These are phyloP conservation scores for Trypanosoma platydactyli DNA, from an alignment of 208 protist species.

Conservation along the genomic window DNA sequence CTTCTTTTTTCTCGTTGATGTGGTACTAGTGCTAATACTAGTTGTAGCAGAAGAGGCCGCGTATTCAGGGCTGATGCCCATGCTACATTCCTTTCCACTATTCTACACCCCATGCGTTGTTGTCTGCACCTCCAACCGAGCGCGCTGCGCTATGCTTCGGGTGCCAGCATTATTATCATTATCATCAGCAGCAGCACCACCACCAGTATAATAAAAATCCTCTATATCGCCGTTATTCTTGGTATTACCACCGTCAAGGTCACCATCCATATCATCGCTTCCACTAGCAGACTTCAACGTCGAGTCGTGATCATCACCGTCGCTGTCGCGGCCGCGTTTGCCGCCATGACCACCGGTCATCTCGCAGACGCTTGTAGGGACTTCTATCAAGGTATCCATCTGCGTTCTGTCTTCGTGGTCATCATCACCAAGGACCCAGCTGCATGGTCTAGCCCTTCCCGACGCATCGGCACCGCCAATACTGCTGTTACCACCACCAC, in stretches of 20 bases:
- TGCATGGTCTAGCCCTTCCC: no score
- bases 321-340: slow-evolving; percentile 15
- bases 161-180: background rate
- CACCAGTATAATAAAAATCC: no score
- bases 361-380: background rate
- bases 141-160: background rate
- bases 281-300: background rate
- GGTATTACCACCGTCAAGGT: background rate
- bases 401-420: no score
- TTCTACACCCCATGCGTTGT: background rate
- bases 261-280: background rate
- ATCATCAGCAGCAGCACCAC: background rate
- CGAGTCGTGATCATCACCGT: background rate
- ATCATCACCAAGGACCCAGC: no score
- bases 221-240: background rate
- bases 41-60: no score
- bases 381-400: no score
- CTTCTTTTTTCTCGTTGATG: no score
- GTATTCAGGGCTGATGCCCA: no score
- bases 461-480: background rate
- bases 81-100: background rate
- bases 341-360: slow-evolving; percentile 4
- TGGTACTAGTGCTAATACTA: no score
- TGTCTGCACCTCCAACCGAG: slow-evolving; percentile 6
- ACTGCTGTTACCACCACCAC: background rate